Conservation (phyloP, 495 filamentous ascomycete species). For the Aspergillus wentii region DNA sequence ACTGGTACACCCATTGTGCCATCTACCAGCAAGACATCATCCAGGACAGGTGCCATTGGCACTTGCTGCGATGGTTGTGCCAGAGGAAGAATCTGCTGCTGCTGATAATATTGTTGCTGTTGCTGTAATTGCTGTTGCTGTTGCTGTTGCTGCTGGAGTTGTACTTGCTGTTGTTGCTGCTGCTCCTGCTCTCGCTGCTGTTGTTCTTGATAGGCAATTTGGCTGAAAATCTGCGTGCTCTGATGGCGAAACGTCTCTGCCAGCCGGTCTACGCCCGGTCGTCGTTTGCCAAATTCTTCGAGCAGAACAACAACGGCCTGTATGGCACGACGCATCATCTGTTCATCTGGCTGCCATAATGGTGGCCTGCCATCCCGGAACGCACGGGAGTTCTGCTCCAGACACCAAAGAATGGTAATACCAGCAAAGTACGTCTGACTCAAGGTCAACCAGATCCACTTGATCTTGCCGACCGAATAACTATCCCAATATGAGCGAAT, state of each 20-base stretch:
- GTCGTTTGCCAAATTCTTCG: slow-evolving; percentile 44
- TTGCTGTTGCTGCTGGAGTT: slow-evolving; percentile 14
- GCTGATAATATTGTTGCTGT: slow-evolving; percentile 11
- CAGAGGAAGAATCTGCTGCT: slow-evolving; percentile 13
- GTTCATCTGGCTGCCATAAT: slow-evolving; percentile 39
- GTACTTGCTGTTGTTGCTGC: slow-evolving; percentile 13
- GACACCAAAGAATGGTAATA: slow-evolving; percentile 44
- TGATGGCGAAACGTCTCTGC: slow-evolving; percentile 41
- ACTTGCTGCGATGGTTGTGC: slow-evolving; percentile 29
- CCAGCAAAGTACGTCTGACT: slow-evolving; percentile 50
- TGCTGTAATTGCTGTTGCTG: slow-evolving; percentile 19
- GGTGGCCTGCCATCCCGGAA: slow-evolving; percentile 35
- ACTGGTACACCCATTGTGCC: slow-evolving; percentile 28
- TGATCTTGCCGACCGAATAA: slow-evolving; percentile 45
- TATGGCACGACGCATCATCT: slow-evolving; percentile 41
- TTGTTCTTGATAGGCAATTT: slow-evolving; percentile 36
- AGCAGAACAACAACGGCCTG: slow-evolving; percentile 44
- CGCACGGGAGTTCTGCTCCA: slow-evolving; percentile 41
- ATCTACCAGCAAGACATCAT: slow-evolving; percentile 37
- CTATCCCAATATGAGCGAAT: slow-evolving; percentile 47
- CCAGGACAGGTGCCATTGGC: slow-evolving; percentile 38
- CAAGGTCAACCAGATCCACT: slow-evolving; percentile 51
- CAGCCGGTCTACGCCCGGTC: slow-evolving; percentile 42
- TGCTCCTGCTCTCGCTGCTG: slow-evolving; percentile 19
- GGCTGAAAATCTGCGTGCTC: slow-evolving; percentile 44